Conservation (phyloP, 192 early-diverging fungal species). For the Allomyces macrogynus region DNA sequence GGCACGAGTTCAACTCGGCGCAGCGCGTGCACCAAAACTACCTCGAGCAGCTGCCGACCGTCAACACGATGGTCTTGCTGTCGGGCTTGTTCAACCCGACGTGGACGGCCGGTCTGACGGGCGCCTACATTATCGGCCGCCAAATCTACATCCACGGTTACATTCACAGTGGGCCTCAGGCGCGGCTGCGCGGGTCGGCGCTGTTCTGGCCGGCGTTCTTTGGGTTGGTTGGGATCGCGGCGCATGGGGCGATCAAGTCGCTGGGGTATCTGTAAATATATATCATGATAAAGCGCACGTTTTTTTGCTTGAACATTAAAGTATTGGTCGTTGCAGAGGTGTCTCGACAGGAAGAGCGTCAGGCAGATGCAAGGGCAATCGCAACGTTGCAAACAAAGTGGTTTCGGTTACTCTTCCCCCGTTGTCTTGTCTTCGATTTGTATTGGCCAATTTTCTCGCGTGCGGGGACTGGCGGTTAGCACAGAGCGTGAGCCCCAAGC, state of each 20-base stretch:
- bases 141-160: constrained; percentile 15
- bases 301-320: not conserved
- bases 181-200: constrained; percentile 11
- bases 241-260: constrained; percentile 8
- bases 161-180: constrained; percentile 7
- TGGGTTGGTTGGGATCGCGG: constrained; percentile 9
- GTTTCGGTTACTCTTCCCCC: too few species aligned
- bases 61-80: constrained; percentile 10
- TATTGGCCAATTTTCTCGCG: too few species aligned
- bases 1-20: constrained; percentile 22
- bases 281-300: not conserved
- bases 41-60: constrained; percentile 14
- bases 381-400: too few species aligned
- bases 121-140: constrained; percentile 13
- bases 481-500: too few species aligned
- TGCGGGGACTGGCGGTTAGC: too few species aligned
- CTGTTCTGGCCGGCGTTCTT: constrained; percentile 7
- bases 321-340: too few species aligned
- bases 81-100: constrained; percentile 20
- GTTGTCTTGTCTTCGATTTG: too few species aligned
- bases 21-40: constrained; percentile 27
- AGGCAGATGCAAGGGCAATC: too few species aligned
- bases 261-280: constrained; percentile 1
- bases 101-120: constrained; percentile 13
- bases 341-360: too few species aligned